phyloP scores from a whole-genome alignment of 352 stramenopile genomes.

The Hyaloperonospora arabidopsidis region DNA sequence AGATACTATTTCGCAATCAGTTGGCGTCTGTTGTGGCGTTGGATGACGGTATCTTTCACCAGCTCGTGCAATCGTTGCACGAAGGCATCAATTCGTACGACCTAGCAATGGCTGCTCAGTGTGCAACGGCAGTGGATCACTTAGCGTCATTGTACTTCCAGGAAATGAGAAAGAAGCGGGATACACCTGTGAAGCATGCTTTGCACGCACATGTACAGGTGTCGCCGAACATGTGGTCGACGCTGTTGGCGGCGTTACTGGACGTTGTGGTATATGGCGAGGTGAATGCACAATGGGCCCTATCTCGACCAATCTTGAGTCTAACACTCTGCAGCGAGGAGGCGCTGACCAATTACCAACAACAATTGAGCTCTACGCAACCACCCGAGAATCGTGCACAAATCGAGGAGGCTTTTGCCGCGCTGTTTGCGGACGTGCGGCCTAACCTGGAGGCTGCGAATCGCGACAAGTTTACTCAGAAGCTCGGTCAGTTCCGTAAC shows the following conservation, averaged over 20 bases:
- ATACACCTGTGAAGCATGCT: conserved; percentile 90
- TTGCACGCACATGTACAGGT: conserved; percentile 87
- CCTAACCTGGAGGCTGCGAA: conserved; percentile 95
- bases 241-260: conserved; percentile 88
- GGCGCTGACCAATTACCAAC: conserved; percentile 90
- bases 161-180: conserved; percentile 93
- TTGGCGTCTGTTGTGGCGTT: conserved; percentile 90
- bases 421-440: conserved; percentile 92
- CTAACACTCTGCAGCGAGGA: conserved; percentile 94
- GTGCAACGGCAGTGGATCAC: conserved; percentile 94
- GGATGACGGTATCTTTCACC: conserved; percentile 91
- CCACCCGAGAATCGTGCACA: conserved; percentile 87
- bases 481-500: conserved; percentile 94
- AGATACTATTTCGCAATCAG: conserved; percentile 98
- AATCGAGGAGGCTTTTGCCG: conserved; percentile 94
- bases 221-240: conserved; percentile 90
- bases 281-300: conserved; percentile 94
- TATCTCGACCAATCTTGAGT: conserved; percentile 96
- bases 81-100: conserved; percentile 88
- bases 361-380: conserved; percentile 91
- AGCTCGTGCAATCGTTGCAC: conserved; percentile 91
- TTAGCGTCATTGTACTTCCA: conserved; percentile 90
- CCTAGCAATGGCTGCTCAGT: conserved; percentile 89
- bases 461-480: conserved; percentile 97
- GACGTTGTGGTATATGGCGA: conserved; percentile 96